These are phyloP conservation scores for Starmerella davenportii DNA, from an alignment of 805 yeast species.

Conservation along the genomic window DNA sequence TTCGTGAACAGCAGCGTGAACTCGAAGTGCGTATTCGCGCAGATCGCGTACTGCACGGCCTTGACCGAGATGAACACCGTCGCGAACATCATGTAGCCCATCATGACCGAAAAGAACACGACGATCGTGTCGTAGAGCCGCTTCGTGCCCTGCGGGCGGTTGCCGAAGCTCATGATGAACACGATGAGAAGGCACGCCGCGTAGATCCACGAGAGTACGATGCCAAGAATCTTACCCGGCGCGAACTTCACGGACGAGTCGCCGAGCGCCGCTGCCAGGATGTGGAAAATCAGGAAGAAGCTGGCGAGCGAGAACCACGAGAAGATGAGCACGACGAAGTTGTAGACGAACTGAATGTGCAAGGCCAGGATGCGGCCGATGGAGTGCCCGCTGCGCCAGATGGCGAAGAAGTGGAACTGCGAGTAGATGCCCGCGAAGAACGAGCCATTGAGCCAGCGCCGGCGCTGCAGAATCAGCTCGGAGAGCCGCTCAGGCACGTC, in stretches of 20 bases:
- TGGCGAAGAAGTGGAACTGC: slow-evolving; percentile 51
- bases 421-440: slow-evolving; percentile 88
- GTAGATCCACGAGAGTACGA: slow-evolving; percentile 70
- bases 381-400: slow-evolving; percentile 64
- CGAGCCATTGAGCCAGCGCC: slow-evolving; percentile 95
- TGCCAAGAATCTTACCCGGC: slow-evolving; percentile 62
- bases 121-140: slow-evolving; percentile 59
- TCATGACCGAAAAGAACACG: slow-evolving; percentile 63
- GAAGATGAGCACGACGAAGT: slow-evolving; percentile 51
- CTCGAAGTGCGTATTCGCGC: slow-evolving; percentile 30
- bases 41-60: slow-evolving; percentile 42
- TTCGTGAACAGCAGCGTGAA: slow-evolving; percentile 23
- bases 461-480: slow-evolving; percentile 75
- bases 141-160: slow-evolving; percentile 81
- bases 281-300: slow-evolving; percentile 76
- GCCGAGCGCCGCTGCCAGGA: slow-evolving; percentile 64
- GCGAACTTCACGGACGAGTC: slow-evolving; percentile 40
- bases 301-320: slow-evolving; percentile 90
- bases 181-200: slow-evolving; percentile 65
- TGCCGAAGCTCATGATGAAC: slow-evolving; percentile 81
- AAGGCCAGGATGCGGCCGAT: slow-evolving; percentile 47
- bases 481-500: slow-evolving; percentile 84
- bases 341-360: slow-evolving; percentile 65
- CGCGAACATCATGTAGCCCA: slow-evolving; percentile 80
- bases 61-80: slow-evolving; percentile 63